Percentiles rank a stretch among this genome's conserved stretches.
Evolutionary conservation across 1,284 basidiomycete genomes (phyloP).

Genomic region (Puccinia polysora): DNA sequence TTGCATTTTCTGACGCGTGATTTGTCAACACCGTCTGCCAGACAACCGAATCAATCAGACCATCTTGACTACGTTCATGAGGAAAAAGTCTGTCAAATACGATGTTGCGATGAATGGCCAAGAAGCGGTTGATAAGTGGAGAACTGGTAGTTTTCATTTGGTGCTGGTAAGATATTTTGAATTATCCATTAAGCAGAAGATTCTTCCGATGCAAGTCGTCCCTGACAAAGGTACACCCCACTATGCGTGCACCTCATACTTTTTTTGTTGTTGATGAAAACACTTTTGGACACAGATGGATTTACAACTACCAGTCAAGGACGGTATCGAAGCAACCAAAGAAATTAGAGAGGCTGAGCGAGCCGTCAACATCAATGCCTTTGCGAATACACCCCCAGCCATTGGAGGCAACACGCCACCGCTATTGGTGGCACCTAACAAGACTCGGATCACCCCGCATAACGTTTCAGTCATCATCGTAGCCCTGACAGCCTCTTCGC

Average conservation of each 20-base stretch:
- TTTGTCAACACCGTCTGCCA: slow-evolving; percentile 54
- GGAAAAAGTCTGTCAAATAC: slow-evolving; percentile 90
- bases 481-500: slow-evolving; percentile 87
- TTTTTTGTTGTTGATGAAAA: slow-evolving; percentile 4
- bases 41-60: slow-evolving; percentile 99
- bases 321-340: slow-evolving; percentile 93
- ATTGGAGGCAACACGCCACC: slow-evolving; percentile 37
- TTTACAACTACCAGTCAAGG: slow-evolving; percentile 98
- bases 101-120: slow-evolving; percentile 90
- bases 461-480: slow-evolving; percentile 96
- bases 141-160: slow-evolving; percentile 85
- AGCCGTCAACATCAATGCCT: slow-evolving; percentile 63
- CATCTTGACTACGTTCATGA: slow-evolving; percentile 92
- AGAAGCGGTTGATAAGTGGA: slow-evolving; percentile 95
- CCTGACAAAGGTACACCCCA: too few species aligned
- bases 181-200: slow-evolving; percentile 5
- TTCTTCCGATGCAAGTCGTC: background rate
- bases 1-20: slow-evolving; percentile 13
- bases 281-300: slow-evolving; percentile 70
- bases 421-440: slow-evolving; percentile 45
- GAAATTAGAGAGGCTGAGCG: slow-evolving; percentile 86
- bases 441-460: slow-evolving; percentile 60
- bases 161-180: slow-evolving; percentile 68
- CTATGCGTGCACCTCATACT: slow-evolving; percentile 6
- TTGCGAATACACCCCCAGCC: slow-evolving; percentile 62